A percentile compares a stretch with the other conserved stretches of the same genome.
phyloP scores from a whole-genome alignment of 1,284 basidiomycete genomes.

The Apiotrichum veenhuisii region DNA sequence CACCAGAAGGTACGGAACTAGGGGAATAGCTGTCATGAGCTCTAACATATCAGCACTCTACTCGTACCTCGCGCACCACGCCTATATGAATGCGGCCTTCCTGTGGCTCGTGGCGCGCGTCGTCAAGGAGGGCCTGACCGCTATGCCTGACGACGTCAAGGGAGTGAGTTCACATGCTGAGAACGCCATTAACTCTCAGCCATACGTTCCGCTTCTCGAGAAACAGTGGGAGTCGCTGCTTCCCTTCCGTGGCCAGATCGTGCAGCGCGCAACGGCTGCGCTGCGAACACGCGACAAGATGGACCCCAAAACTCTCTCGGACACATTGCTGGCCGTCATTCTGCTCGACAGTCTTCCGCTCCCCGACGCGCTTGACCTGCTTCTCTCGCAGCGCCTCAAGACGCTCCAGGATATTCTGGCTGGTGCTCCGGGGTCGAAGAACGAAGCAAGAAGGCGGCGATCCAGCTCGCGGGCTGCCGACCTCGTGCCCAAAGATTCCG shows the following conservation, averaged over 20 bases:
- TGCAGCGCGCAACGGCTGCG: constrained; percentile 71
- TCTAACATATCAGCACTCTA: constrained; percentile 55
- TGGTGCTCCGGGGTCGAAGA: constrained; percentile 9
- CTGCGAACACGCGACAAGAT: constrained; percentile 55
- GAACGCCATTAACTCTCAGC: constrained; percentile 16
- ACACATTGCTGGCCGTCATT: constrained; percentile 72
- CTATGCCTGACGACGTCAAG: constrained; percentile 33
- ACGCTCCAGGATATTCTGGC: constrained; percentile 55
- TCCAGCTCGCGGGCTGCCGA: constrained; percentile 5
- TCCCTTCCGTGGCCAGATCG: constrained; percentile 77
- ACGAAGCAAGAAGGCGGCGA: neutral
- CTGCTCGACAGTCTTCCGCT: constrained; percentile 76
- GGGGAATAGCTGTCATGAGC: too few relatives aligned
- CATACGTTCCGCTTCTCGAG: constrained; percentile 66
- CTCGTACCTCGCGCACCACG: constrained; percentile 71
- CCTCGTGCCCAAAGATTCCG: neutral
- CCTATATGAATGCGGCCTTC: constrained; percentile 76
- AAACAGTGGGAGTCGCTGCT: constrained; percentile 84
- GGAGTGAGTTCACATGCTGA: constrained; percentile 22
- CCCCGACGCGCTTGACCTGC: constrained; percentile 63
- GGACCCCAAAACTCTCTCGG: constrained; percentile 61
- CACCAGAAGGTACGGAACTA: constrained; percentile 61
- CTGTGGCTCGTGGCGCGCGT: constrained; percentile 79
- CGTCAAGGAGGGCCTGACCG: constrained; percentile 52
- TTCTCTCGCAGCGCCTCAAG: constrained; percentile 68